Conservation (phyloP, 73 alveolate genomes). For the Paramecium octaurelia region DNA sequence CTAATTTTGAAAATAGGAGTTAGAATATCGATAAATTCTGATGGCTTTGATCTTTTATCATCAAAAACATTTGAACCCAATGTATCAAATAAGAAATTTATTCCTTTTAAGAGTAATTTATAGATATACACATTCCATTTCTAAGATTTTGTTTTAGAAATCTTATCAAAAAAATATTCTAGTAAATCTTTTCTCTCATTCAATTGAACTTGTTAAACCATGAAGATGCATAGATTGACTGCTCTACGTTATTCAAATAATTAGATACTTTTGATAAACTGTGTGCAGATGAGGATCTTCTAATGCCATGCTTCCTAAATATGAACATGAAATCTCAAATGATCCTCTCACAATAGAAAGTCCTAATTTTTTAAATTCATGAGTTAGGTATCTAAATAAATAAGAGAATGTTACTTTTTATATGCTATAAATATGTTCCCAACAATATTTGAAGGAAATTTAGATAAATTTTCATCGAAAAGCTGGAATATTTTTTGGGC, state of each 20-base stretch:
- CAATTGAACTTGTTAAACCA: background rate
- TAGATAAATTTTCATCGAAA: slow-evolving; percentile 26
- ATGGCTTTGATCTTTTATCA: slow-evolving; percentile 46
- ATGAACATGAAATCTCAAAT: background rate
- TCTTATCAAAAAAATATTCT: slow-evolving; percentile 33
- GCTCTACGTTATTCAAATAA: background rate
- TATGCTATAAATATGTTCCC: slow-evolving; percentile 6
- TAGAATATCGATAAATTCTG: background rate
- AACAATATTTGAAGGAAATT: background rate
- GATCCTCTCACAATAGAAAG: slow-evolving; percentile 17
- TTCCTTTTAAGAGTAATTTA: slow-evolving; percentile 15
- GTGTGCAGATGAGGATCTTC: slow-evolving; percentile 30
- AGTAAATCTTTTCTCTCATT: slow-evolving; percentile 36
- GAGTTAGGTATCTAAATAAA: background rate
- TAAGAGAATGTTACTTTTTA: background rate
- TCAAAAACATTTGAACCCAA: background rate
- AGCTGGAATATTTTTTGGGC: background rate
- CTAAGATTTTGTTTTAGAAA: background rate
- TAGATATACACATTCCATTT: background rate
- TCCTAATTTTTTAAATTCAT: background rate
- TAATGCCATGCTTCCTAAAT: background rate
- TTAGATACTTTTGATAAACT: slow-evolving; percentile 15
- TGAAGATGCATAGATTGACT: background rate
- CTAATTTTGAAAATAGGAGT: background rate
- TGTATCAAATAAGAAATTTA: slow-evolving; percentile 36